These are phyloP conservation scores for Kickxella alabastrina DNA, from an alignment of 192 early-diverging fungal species.

Conservation along the genomic window DNA sequence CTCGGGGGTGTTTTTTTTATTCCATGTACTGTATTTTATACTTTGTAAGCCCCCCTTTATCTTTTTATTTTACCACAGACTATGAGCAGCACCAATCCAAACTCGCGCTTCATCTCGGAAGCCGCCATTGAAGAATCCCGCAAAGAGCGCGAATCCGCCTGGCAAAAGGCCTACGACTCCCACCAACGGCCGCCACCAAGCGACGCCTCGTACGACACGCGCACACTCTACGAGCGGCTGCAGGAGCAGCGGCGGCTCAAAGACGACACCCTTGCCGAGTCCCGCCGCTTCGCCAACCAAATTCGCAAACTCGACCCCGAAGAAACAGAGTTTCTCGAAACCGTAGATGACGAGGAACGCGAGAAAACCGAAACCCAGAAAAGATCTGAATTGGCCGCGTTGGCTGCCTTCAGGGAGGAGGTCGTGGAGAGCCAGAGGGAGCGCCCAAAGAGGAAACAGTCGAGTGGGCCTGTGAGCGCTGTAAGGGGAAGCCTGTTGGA, in stretches of 20 bases:
- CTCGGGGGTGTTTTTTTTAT: too few species aligned
- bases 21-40: too few species aligned
- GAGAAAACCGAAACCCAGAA: constrained; percentile 6
- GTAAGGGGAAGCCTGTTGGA: neutral
- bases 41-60: too few species aligned
- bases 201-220: constrained; percentile 57
- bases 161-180: constrained; percentile 33
- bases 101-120: constrained; percentile 42
- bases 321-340: constrained; percentile 65
- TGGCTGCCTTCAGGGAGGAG: constrained; percentile 27
- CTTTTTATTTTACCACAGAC: too few species aligned
- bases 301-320: constrained; percentile 66
- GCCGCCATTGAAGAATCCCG: constrained; percentile 29
- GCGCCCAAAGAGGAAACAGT: neutral
- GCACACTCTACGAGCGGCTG: constrained; percentile 70
- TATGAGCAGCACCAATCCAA: constrained; percentile 18
- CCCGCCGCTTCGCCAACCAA: constrained; percentile 46
- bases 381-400: constrained; percentile 11
- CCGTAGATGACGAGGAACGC: constrained; percentile 46
- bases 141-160: constrained; percentile 33
- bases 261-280: constrained; percentile 60
- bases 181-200: neutral
- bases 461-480: neutral
- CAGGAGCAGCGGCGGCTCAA: constrained; percentile 66
- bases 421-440: constrained; percentile 12